phyloP scores from a whole-genome alignment of 164 flowering plant species.

The Saururus chinensis region DNA sequence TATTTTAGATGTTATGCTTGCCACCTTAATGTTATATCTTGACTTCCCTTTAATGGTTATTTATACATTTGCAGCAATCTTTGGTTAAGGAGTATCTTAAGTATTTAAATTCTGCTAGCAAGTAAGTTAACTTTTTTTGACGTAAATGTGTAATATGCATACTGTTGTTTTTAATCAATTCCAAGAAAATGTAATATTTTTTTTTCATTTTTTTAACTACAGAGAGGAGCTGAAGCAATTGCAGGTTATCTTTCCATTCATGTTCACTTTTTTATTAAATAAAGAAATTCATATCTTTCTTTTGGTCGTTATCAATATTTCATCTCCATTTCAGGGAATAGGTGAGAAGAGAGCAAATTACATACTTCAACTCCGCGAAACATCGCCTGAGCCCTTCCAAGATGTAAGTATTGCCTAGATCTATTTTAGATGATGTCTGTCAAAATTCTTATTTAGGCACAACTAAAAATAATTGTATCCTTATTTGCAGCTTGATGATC shows the following conservation, averaged over 20 bases:
- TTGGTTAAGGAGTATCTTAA: slow-evolving; percentile 39
- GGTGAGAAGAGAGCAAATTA: slow-evolving; percentile 71
- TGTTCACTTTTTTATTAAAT: not conserved
- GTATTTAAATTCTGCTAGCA: slow-evolving; percentile 55
- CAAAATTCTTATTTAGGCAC: not conserved
- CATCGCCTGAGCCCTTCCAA: slow-evolving; percentile 59
- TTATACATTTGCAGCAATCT: slow-evolving; percentile 35
- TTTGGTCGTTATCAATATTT: too few species aligned
- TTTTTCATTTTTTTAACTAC: slow-evolving; percentile 3
- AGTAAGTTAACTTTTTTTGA: slow-evolving; percentile 28
- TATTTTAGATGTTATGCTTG: not conserved
- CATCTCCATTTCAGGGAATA: slow-evolving; percentile 36
- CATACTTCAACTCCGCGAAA: slow-evolving; percentile 55
- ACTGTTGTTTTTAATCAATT: not conserved
- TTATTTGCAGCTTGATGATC: slow-evolving; percentile 53
- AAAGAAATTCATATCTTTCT: not conserved
- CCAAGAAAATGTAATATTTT: not conserved
- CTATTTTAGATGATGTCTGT: not conserved
- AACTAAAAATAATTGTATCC: not conserved
- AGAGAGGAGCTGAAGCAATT: slow-evolving; percentile 60
- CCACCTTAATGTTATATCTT: not conserved
- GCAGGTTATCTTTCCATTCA: slow-evolving; percentile 24
- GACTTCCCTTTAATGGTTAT: not conserved
- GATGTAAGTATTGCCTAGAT: slow-evolving; percentile 25
- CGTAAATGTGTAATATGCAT: too few species aligned